phyloP scores from a whole-genome alignment of 257 asterid genomes.

The Solanum paucissectum region DNA sequence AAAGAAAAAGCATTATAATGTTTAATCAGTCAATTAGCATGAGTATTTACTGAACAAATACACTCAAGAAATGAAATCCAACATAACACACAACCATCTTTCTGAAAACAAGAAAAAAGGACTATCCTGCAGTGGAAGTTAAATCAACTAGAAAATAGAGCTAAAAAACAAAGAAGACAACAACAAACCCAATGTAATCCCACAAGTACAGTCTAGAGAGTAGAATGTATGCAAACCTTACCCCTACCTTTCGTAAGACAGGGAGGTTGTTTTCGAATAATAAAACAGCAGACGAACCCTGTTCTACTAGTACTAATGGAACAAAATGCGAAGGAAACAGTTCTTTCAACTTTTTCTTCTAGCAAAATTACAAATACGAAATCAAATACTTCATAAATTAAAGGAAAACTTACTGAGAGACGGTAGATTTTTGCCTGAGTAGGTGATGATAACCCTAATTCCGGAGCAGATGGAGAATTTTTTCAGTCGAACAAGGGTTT shows the following conservation, averaged over 20 bases:
- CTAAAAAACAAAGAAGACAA: neutral
- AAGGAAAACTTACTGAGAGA: neutral
- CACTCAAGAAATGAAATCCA: neutral
- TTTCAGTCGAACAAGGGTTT: neutral
- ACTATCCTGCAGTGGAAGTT: neutral
- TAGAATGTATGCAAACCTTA: neutral
- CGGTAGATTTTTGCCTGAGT: neutral
- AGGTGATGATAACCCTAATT: neutral
- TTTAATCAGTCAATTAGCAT: neutral
- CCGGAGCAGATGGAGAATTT: neutral
- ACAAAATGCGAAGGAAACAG: neutral
- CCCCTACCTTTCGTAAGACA: neutral
- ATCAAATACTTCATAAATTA: neutral
- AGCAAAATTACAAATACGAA: neutral
- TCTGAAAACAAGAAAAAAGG: neutral
- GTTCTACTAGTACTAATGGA: neutral
- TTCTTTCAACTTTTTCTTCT: neutral
- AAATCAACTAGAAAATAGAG: neutral
- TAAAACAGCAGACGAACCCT: neutral
- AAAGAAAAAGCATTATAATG: neutral
- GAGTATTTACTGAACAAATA: neutral
- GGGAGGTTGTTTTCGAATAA: neutral
- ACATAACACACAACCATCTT: neutral
- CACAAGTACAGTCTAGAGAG: neutral
- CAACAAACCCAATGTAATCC: neutral